Evolutionary conservation across 106 monocot species (phyloP), one percentile per base, ranked within the genome.

Genomic region (Dioscorea dumetorum): DNA sequence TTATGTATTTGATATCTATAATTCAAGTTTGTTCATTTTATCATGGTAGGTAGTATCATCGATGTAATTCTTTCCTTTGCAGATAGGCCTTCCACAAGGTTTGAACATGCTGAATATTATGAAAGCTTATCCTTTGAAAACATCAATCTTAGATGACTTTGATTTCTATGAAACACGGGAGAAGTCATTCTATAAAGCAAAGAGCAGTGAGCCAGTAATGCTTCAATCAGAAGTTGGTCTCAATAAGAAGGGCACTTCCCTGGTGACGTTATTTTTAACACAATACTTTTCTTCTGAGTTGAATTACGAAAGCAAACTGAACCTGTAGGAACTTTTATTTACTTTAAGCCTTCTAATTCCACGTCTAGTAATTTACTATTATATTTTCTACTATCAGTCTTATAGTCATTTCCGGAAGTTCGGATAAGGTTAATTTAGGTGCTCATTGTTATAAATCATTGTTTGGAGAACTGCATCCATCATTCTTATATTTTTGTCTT

Each of bases 81-180:
- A 94, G 94, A 87, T 94, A 71, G 67, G 67, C 49, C 79, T 91
- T 64, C 88, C 77, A 32, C 95, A 95, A 64, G 95, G 95, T 22
- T 53, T 95, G 50, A 73, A 67, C 69, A 91, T 95, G 95, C 85
- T 95, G 72, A 33, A 70, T 18, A 86, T 86, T 68, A 91, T 95
- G 72, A 91, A 91, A 78, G 65, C 32, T 48, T 86, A 78, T 65
- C 67, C 62, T 14, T 50, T 60, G 51, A 73, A 57, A 71, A 82
- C 74, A 48, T 88, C 85, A 20, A 69, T 95, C 14, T 69, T 95
- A 22, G 91, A 95, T 78, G 95, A 95, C 80, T 91, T 88, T 72
- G 76, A 66, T 3, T 91, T 84, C 79, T 95, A 91, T 58, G 91
- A 95, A 51, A 58, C 67, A 13, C 79, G 65, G 58, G 78, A 84